Base-by-base conservation (phyloP, 2,329 filamentous ascomycete species). In the Fusarium newnesense region DNA sequence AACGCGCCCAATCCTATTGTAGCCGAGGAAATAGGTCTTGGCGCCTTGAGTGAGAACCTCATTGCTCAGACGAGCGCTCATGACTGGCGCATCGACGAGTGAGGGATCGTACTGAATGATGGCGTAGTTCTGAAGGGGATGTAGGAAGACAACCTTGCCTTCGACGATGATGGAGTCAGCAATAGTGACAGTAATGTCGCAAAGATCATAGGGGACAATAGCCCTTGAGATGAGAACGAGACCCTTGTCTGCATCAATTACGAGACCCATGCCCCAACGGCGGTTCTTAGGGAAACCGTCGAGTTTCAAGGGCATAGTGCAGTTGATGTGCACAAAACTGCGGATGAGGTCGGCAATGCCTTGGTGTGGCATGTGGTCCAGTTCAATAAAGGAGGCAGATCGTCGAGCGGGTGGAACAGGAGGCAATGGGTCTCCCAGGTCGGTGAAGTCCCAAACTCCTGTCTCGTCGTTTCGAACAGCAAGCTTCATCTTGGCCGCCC, bases 161-260 rank as follows among this genome's bases (percentile, higher is more conserved):
- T 96, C 93, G 16, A 98, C 93, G 62, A 97, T 94, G 78, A 99
- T 94, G 7, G 95, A 97, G 81, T 99, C 96, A 30, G 96, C 96
- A 76, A 99, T 97, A 19, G 96, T 98, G 77, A 99, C 90, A 49
- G 93, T 95, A 75, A 99, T 97, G 79, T 99, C 96, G 83, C 96
- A 98, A 39, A 99, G 90, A 81, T 99, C 95, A 79, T 98, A 98
- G 5, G 96, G 96, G 26, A 99, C 93, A 72, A 98, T 94, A 4
- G 97, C 96, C 79, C 96, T 87, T 4, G 96, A 98, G 61, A 98
- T 96, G 67, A 98, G 89, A 11, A 99, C 96, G 24, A 99, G 87
- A 24, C 96, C 96, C 84, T 98, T 96, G 69, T 97, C 94, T 2
- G 97, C 96, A 82, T 99, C 96, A 70, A 99, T 94, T n/a, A 99